Evolutionary conservation across 2,329 filamentous ascomycete species (phyloP).

Genomic region (Epichloe sylvatica): DNA sequence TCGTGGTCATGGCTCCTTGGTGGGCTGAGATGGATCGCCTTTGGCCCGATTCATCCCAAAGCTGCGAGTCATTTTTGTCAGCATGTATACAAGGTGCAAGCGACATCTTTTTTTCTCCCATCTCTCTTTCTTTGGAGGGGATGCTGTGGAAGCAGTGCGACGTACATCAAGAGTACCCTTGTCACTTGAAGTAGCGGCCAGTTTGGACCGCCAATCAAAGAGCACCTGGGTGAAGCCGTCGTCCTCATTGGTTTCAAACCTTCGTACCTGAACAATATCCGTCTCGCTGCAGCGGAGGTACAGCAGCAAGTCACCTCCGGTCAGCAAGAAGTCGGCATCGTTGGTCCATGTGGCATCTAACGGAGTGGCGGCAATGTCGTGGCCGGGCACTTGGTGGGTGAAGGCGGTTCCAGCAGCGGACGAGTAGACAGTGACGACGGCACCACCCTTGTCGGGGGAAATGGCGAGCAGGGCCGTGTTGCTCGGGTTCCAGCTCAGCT

Average conservation of each 20-base stretch:
- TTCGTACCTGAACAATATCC: slow-evolving; percentile 31
- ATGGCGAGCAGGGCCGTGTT: slow-evolving; percentile 43
- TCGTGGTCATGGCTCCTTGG: slow-evolving; percentile 40
- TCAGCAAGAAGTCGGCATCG: slow-evolving; percentile 43
- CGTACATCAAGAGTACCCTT: slow-evolving; percentile 48
- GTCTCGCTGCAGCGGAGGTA: slow-evolving; percentile 33
- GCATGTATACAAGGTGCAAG: not conserved
- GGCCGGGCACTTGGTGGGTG: slow-evolving; percentile 33
- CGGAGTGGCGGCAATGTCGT: slow-evolving; percentile 36
- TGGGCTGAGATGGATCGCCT: slow-evolving; percentile 44
- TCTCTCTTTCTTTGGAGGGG: not conserved
- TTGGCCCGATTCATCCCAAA: slow-evolving; percentile 42
- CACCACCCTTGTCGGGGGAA: slow-evolving; percentile 41
- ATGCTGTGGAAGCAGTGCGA: not conserved
- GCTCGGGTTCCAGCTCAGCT: slow-evolving; percentile 45
- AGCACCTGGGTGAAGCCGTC: slow-evolving; percentile 42
- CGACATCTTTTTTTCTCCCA: not conserved
- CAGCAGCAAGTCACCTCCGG: slow-evolving; percentile 41
- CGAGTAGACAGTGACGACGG: slow-evolving; percentile 42
- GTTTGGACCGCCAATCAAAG: slow-evolving; percentile 38
- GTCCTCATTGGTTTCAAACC: slow-evolving; percentile 38
- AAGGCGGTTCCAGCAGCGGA: slow-evolving; percentile 28
- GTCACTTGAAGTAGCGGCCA: slow-evolving; percentile 46
- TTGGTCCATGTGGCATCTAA: slow-evolving; percentile 48
- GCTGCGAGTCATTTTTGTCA: slow-evolving; percentile 19